Evolutionary conservation across 2,329 filamentous ascomycete species (phyloP).

Genomic region (Aspergillus sp.): DNA sequence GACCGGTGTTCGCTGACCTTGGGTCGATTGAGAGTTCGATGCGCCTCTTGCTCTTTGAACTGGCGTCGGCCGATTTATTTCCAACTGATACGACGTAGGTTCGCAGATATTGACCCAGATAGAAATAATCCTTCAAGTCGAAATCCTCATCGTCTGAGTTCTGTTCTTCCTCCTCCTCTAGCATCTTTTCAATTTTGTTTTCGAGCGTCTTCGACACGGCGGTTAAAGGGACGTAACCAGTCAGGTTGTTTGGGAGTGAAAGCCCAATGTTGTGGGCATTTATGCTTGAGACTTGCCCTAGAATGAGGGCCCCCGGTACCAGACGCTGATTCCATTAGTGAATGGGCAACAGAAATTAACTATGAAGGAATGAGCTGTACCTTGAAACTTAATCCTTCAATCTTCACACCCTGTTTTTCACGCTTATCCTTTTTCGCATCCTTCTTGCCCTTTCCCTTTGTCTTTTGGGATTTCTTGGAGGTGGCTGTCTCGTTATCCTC

Average conservation of each 20-base stretch:
- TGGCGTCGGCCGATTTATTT: constrained; percentile 50
- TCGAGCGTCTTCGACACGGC: constrained; percentile 82
- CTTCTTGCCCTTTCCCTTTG: constrained; percentile 49
- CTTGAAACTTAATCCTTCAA: constrained; percentile 89
- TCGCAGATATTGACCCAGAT: constrained; percentile 82
- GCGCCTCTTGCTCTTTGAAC: constrained; percentile 69
- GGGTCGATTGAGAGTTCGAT: constrained; percentile 88
- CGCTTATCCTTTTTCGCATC: constrained; percentile 50
- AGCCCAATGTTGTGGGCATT: constrained; percentile 76
- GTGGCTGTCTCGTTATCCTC: constrained; percentile 33
- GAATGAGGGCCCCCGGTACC: constrained; percentile 78
- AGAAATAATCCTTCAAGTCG: constrained; percentile 73
- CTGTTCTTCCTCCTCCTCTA: constrained; percentile 57
- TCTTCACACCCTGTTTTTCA: constrained; percentile 61
- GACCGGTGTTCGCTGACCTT: constrained; percentile 70
- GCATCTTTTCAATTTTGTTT: constrained; percentile 66
- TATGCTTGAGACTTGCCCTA: constrained; percentile 82
- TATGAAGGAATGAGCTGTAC: constrained; percentile 46
- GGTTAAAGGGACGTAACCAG: constrained; percentile 86
- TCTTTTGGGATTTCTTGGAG: constrained; percentile 41
- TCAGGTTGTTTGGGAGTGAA: constrained; percentile 87
- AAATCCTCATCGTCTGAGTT: constrained; percentile 57
- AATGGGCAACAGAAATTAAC: constrained; percentile 10
- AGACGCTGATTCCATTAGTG: constrained; percentile 63
- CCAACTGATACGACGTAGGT: constrained; percentile 77